Evolutionary conservation across 306 rosid genomes (phyloP).

Genomic region (Inga laurina): DNA sequence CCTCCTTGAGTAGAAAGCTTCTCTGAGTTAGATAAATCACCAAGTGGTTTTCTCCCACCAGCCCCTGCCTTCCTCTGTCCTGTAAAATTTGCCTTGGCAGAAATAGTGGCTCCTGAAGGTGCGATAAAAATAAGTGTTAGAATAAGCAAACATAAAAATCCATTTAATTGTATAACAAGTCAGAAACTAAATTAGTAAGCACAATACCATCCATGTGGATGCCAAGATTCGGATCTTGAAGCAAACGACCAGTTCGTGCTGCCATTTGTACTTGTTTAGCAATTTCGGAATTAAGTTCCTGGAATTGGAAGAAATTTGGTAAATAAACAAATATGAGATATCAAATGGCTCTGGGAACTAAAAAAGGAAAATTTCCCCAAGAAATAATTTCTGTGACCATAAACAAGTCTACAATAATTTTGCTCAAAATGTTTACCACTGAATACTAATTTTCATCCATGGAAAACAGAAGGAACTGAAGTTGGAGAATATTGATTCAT

Average conservation of each 20-base stretch:
- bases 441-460: background rate
- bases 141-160: background rate
- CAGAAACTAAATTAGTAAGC: background rate
- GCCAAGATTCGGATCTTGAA: slow-evolving; percentile 52
- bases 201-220: slow-evolving; percentile 46
- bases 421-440: background rate
- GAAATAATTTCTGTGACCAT: background rate
- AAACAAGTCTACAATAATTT: background rate
- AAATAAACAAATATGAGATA: background rate
- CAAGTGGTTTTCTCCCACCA: slow-evolving; percentile 70
- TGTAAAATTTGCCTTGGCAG: slow-evolving; percentile 41
- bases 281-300: slow-evolving; percentile 28
- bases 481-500: no score
- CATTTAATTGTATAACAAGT: background rate
- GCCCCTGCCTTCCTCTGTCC: slow-evolving; percentile 48
- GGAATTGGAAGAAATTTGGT: slow-evolving; percentile 12
- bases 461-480: background rate
- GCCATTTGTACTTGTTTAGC: slow-evolving; percentile 46
- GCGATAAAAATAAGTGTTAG: slow-evolving; percentile 5
- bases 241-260: slow-evolving; percentile 37
- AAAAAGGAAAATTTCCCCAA: background rate
- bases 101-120: slow-evolving; percentile 47
- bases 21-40: slow-evolving; percentile 61
- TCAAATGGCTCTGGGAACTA: background rate
- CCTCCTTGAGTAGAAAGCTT: slow-evolving; percentile 34